These are phyloP conservation scores for Coccomyxa sp. DNA, from an alignment of 139 green algal genomes.

Conservation along the genomic window DNA sequence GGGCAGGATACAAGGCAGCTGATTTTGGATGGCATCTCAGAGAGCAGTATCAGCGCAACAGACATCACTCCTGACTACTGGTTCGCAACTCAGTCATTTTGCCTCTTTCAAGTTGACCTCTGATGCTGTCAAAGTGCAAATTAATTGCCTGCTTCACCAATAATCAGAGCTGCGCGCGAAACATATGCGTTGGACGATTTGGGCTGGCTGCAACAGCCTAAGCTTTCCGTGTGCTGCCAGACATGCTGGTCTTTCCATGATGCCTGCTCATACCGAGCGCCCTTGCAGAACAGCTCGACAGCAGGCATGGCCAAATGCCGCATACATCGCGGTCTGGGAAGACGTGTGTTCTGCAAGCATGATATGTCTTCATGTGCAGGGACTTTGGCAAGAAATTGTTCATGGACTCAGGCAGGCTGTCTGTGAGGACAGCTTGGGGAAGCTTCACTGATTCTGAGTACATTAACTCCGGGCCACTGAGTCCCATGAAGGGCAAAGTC, in stretches of 20 bases:
- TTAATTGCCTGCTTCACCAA: not conserved
- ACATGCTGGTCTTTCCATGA: not conserved
- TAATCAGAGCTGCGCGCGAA: not conserved
- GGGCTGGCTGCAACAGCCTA: not conserved
- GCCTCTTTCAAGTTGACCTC: too few relatives aligned
- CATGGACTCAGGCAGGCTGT: not conserved
- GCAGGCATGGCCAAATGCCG: not conserved
- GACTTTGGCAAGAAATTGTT: conserved; percentile 8
- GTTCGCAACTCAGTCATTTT: not conserved
- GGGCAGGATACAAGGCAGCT: conserved; percentile 10
- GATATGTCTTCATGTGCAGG: not conserved
- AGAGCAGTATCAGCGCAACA: not conserved
- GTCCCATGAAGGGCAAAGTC: not conserved
- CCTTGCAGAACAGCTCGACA: not conserved
- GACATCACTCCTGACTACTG: conserved; percentile 14
- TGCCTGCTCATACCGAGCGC: not conserved
- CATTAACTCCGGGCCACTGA: not conserved
- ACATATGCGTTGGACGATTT: not conserved
- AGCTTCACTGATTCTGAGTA: conserved; percentile 9
- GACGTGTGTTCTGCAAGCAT: not conserved
- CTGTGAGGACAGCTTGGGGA: not conserved
- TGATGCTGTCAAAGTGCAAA: too few relatives aligned
- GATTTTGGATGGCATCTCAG: conserved; percentile 1
- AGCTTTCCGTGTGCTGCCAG: not conserved
- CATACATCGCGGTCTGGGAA: not conserved